A percentile compares a stretch with the other conserved stretches of the same genome.
Conservation (phyloP, 352 stramenopile species). For the Globisporangium sylvaticum region DNA sequence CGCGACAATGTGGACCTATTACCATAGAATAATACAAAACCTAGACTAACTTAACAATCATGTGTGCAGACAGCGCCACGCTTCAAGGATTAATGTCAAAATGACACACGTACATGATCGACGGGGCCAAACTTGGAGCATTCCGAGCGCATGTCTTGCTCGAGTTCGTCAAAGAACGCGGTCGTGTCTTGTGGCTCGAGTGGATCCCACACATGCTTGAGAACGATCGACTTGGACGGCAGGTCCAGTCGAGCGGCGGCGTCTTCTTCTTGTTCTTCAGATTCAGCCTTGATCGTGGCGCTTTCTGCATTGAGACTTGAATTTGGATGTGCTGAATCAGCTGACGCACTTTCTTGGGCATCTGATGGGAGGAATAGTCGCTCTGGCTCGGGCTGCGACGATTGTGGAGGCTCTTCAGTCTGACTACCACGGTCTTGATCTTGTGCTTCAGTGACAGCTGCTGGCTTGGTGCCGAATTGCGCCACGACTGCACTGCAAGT, state of each 20-base stretch:
- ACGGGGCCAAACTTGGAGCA: conserved; percentile 68
- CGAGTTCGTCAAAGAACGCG: conserved; percentile 67
- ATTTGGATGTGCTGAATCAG: background rate
- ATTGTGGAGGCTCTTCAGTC: background rate
- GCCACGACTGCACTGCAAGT: conserved; percentile 39
- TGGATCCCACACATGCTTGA: conserved; percentile 62
- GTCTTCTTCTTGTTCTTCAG: background rate
- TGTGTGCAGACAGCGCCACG: no score
- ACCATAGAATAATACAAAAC: background rate
- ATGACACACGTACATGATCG: conserved; percentile 34
- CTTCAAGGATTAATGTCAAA: no score
- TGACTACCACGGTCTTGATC: background rate
- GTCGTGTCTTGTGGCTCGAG: conserved; percentile 39
- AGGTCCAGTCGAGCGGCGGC: conserved; percentile 20
- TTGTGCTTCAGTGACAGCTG: background rate
- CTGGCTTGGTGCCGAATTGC: conserved; percentile 39
- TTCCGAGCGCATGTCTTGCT: conserved; percentile 73
- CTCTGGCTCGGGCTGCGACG: conserved; percentile 13
- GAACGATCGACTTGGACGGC: conserved; percentile 60
- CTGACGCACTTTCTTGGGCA: background rate
- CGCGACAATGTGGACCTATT: conserved; percentile 56
- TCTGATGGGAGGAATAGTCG: conserved; percentile 6
- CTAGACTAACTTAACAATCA: no score
- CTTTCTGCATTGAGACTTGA: background rate
- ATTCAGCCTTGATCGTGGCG: background rate